These are phyloP conservation scores for Neoboletus magnificus DNA, from an alignment of 768 basidiomycete genomes.

Conservation along the genomic window DNA sequence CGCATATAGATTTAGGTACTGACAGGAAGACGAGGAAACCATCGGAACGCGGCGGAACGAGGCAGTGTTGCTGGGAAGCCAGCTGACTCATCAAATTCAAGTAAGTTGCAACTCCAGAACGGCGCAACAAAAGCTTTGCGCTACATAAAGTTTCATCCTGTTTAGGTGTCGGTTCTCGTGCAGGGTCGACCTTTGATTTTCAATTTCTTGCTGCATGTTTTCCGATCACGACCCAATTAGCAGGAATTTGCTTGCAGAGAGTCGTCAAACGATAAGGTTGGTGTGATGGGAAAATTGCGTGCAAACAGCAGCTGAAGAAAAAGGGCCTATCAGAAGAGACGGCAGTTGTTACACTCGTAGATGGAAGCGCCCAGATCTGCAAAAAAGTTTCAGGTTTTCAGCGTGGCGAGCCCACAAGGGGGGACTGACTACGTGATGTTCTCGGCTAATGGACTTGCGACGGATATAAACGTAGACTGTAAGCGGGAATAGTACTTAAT, in stretches of 20 bases:
- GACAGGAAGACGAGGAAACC: no score
- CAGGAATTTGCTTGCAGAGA: no score
- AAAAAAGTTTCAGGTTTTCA: not conserved
- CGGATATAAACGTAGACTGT: not conserved
- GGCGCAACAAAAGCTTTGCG: not conserved
- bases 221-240: no score
- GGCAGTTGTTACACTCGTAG: not conserved
- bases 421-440: not conserved
- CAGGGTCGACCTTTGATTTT: not conserved
- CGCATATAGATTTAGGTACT: no score
- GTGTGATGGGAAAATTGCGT: no score
- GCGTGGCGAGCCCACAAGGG: not conserved
- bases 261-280: no score
- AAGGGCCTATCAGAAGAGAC: not conserved
- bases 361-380: no score
- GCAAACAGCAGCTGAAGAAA: not conserved
- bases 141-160: no score
- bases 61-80: not conserved
- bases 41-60: not conserved
- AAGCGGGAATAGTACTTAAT: not conserved
- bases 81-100: not conserved
- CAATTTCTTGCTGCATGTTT: not conserved
- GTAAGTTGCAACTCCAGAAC: not conserved
- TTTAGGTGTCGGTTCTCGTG: not conserved
- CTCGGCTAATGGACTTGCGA: not conserved